Percentiles rank a stretch among this genome's conserved stretches.
Conservation (phyloP, 768 basidiomycete genomes). For the Pleurotus djamor region DNA sequence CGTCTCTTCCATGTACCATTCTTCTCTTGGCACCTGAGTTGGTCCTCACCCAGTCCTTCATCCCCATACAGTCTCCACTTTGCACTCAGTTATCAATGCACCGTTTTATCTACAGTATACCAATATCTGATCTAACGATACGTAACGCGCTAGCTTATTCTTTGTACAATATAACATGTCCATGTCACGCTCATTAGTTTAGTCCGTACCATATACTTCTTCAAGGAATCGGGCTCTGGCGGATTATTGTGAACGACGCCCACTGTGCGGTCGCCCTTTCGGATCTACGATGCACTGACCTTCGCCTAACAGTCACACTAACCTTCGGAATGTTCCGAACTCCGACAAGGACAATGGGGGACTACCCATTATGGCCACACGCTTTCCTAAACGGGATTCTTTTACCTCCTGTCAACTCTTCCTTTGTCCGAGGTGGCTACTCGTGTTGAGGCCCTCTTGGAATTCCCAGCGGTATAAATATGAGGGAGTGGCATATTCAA, state of each 20-base stretch:
- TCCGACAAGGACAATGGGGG: no score
- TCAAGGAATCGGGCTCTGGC: not conserved
- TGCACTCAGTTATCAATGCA: not conserved
- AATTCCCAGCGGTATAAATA: not conserved
- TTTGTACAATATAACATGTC: not conserved
- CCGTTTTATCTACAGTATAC: not conserved
- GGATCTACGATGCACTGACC: not conserved
- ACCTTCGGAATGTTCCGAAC: no score
- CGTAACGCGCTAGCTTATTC: not conserved
- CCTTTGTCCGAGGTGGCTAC: no score
- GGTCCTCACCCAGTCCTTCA: not conserved
- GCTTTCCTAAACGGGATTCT: no score
- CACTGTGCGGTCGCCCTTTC: not conserved
- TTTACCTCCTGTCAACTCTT: no score
- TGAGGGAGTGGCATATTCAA: not conserved
- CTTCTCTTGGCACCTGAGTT: not conserved
- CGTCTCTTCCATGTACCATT: not conserved
- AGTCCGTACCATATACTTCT: not conserved
- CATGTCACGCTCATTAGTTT: not conserved
- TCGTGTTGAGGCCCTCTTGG: not conserved
- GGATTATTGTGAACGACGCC: not conserved
- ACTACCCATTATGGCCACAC: no score
- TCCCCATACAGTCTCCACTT: not conserved
- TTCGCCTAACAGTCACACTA: not conserved
- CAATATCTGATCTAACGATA: not conserved